Percentiles rank a stretch among this genome's conserved stretches.
Conservation (phyloP, 2,329 filamentous ascomycete genomes). For the Pezicula neosporulosa region DNA sequence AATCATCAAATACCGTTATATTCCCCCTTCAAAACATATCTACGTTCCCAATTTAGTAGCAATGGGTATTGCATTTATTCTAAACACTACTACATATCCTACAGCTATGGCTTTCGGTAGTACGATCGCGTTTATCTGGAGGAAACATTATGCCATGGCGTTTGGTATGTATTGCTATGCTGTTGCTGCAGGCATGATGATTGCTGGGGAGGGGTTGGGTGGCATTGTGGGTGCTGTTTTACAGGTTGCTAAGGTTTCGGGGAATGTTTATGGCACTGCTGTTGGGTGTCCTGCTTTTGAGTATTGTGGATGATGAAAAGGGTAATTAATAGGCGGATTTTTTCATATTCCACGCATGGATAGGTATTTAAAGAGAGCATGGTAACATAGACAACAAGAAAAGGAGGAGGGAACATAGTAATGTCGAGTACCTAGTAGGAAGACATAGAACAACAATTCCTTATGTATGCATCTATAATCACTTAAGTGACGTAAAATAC, state of each 20-base stretch:
- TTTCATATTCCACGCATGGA: no score
- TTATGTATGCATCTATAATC: no score
- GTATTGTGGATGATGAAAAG: not conserved
- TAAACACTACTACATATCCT: not conserved
- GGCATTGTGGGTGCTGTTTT: not conserved
- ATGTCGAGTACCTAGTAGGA: no score
- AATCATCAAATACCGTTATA: not conserved
- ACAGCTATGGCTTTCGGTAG: not conserved
- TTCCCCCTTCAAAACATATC: not conserved
- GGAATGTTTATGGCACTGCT: not conserved
- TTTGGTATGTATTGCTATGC: not conserved
- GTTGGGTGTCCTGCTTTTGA: not conserved
- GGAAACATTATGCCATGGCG: not conserved
- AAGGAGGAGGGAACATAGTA: no score
- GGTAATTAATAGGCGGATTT: no score
- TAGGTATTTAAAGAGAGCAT: no score
- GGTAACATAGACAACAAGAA: no score
- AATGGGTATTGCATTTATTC: not conserved
- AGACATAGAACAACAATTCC: no score
- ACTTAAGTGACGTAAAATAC: no score
- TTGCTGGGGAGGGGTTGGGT: not conserved
- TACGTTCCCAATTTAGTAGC: not conserved
- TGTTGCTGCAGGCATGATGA: not conserved
- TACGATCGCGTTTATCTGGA: not conserved
- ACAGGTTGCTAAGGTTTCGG: not conserved